A percentile compares a stretch with the other conserved stretches of the same genome.
These are phyloP conservation scores for Fusarium drepaniforme DNA, from an alignment of 2,329 filamentous ascomycete species.

Conservation along the genomic window DNA sequence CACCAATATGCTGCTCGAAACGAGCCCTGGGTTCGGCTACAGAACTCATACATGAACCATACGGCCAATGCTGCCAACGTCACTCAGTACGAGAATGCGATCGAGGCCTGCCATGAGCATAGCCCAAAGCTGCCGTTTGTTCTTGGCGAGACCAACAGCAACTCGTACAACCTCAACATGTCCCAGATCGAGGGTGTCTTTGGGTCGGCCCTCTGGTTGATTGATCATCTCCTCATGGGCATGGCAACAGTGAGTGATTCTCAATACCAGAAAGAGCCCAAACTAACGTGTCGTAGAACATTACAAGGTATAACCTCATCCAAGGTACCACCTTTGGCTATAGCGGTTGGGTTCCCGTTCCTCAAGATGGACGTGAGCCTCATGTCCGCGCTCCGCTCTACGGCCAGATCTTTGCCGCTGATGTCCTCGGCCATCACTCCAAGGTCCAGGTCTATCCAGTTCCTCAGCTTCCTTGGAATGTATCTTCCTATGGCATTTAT, in stretches of 20 bases:
- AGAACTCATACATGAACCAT: neutral
- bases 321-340: neutral
- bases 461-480: neutral
- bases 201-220: neutral
- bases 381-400: neutral
- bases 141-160: conserved; percentile 2
- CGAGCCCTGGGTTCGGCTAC: neutral
- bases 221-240: conserved; percentile 1
- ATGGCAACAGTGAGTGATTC: neutral
- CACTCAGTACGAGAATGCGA: neutral
- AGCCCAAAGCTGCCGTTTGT: neutral
- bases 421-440: neutral
- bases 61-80: neutral
- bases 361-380: neutral
- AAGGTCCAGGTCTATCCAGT: neutral
- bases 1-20: neutral
- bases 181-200: conserved; percentile 1
- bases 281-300: neutral
- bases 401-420: neutral
- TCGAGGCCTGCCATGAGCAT: neutral
- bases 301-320: neutral
- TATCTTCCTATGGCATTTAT: neutral
- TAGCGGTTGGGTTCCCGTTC: neutral
- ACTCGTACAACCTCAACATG: conserved; percentile 2
- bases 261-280: too few relatives aligned